Percentiles rank a stretch among this genome's conserved stretches.
These are phyloP conservation scores for Vigna angularis DNA, from an alignment of 306 rosid genomes.

Conservation along the genomic window DNA sequence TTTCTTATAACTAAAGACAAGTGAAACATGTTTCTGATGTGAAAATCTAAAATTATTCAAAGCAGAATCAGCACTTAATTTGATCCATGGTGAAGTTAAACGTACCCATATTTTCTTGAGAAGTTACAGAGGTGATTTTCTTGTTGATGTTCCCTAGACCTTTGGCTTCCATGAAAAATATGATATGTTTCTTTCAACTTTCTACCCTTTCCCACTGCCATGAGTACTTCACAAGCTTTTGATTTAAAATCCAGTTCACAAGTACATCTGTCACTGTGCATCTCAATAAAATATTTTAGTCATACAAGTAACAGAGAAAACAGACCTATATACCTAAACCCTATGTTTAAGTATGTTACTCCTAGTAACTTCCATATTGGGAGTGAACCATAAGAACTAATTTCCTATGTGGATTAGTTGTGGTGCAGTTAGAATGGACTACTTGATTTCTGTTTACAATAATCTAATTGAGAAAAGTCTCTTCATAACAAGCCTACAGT, in stretches of 20 bases:
- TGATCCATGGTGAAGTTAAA: too few species aligned
- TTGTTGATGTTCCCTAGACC: constrained; percentile 5
- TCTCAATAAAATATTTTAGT: constrained; percentile 29
- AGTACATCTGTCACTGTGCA: background rate
- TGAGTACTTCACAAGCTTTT: constrained; percentile 37
- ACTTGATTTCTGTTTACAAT: constrained; percentile 5
- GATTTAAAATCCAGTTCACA: constrained; percentile 23
- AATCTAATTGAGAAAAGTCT: background rate
- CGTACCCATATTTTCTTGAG: background rate
- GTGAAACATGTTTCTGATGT: background rate
- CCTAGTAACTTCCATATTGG: constrained; percentile 22
- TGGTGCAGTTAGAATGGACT: background rate
- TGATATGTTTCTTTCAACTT: constrained; percentile 30
- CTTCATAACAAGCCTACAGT: background rate
- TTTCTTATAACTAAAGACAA: background rate
- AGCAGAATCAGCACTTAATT: too few species aligned
- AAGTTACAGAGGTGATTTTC: constrained; percentile 2
- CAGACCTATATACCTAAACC: constrained; percentile 8
- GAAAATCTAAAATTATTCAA: too few species aligned
- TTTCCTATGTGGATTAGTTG: background rate
- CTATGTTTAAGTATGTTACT: constrained; percentile 6
- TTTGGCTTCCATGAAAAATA: constrained; percentile 33
- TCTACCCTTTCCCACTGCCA: constrained; percentile 16
- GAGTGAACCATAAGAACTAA: constrained; percentile 28
- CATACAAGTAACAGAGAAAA: background rate